phyloP scores from a whole-genome alignment of 2,329 filamentous ascomycete species.

The Hymenoscyphus fraxineus region DNA sequence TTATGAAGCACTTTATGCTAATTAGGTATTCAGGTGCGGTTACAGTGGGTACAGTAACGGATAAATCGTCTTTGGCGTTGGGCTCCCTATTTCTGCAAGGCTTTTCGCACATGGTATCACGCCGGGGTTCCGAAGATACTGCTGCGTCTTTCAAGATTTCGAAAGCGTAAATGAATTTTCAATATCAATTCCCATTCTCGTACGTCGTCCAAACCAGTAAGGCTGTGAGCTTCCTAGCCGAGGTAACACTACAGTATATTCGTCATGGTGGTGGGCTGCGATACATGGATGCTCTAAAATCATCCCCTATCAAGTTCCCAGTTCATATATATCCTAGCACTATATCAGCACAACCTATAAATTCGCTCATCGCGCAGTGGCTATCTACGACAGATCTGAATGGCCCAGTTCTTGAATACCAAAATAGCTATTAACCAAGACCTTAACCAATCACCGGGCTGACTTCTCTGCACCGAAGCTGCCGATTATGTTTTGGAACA shows the following conservation, averaged over 20 bases:
- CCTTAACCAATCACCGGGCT: not conserved
- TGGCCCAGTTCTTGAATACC: not conserved
- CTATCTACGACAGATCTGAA: not conserved
- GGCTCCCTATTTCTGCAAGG: not conserved
- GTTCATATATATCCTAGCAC: not conserved
- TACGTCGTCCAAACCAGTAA: not conserved
- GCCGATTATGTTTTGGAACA: not conserved
- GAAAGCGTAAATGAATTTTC: not conserved
- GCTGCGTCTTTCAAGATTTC: not conserved
- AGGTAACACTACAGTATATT: not conserved
- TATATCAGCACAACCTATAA: not conserved
- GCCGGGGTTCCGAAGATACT: not conserved
- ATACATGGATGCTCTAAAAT: not conserved
- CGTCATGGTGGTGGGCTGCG: not conserved
- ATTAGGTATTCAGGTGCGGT: not conserved
- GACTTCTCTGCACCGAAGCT: not conserved
- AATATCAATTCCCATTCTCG: not conserved
- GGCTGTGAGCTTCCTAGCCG: not conserved
- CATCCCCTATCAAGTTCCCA: not conserved
- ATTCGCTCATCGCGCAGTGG: not conserved
- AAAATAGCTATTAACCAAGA: slow-evolving; percentile 1
- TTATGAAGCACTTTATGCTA: not conserved
- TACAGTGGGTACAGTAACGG: not conserved
- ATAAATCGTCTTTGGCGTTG: not conserved
- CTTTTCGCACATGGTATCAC: not conserved